These are phyloP conservation scores for Tulasnella sp. DNA, from an alignment of 768 basidiomycete species.

Conservation along the genomic window DNA sequence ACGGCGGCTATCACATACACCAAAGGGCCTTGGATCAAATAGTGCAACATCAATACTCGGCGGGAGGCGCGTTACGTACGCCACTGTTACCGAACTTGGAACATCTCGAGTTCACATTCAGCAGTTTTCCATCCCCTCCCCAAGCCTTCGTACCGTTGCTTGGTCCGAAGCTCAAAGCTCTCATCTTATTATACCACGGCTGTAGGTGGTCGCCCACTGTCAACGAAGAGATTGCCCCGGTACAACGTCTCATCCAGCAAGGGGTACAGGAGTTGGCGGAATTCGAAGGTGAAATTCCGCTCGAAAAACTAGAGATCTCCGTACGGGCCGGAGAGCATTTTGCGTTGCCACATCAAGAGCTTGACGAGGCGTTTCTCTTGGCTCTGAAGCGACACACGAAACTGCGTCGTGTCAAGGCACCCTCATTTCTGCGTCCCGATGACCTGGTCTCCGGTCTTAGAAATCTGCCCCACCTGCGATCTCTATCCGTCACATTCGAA, in stretches of 20 bases:
- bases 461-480: background rate
- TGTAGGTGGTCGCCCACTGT: too few species aligned
- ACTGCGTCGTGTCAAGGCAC: background rate
- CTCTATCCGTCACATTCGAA: background rate
- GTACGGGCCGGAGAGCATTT: background rate
- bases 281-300: background rate
- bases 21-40: background rate
- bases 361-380: background rate
- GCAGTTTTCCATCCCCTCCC: background rate
- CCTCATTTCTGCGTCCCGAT: background rate
- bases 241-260: background rate
- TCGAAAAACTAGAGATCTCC: background rate
- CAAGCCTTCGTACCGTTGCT: background rate
- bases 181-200: background rate
- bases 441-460: background rate
- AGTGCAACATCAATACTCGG: background rate
- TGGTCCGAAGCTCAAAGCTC: background rate
- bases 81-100: background rate
- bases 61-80: background rate
- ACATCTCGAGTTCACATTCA: background rate
- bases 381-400: background rate
- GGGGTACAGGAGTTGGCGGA: background rate
- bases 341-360: background rate
- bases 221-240: too few species aligned
- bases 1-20: background rate